Percentiles rank a stretch among this genome's conserved stretches.
These are phyloP conservation scores for Strobilomyces echinocephalus DNA, from an alignment of 768 basidiomycete genomes.

Conservation along the genomic window DNA sequence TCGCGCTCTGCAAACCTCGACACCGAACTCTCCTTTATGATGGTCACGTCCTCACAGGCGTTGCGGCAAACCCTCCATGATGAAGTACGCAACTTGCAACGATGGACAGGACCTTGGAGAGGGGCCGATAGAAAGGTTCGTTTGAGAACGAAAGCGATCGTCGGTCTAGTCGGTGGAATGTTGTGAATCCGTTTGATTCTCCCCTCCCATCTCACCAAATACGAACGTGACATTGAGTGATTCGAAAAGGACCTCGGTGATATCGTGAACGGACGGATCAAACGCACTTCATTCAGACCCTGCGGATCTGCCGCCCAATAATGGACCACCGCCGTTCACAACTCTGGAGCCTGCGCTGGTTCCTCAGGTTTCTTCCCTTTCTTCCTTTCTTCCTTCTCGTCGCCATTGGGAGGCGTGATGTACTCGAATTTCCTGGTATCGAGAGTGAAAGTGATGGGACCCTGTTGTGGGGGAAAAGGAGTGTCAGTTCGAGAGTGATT, in stretches of 20 bases:
- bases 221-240: background rate
- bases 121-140: constrained; percentile 56
- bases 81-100: constrained; percentile 51
- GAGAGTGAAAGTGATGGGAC: constrained; percentile 80
- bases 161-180: constrained; percentile 65
- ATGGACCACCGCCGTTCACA: constrained; percentile 2
- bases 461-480: constrained; percentile 37
- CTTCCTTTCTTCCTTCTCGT: constrained; percentile 10
- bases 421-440: constrained; percentile 80
- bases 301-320: background rate
- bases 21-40: constrained; percentile 85
- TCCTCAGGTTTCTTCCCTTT: constrained; percentile 3
- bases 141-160: constrained; percentile 58
- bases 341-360: constrained; percentile 3
- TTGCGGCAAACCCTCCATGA: constrained; percentile 47
- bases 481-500: background rate
- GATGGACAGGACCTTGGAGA: constrained; percentile 53
- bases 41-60: constrained; percentile 58
- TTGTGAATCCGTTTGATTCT: constrained; percentile 35
- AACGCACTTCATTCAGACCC: constrained; percentile 1
- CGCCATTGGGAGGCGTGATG: constrained; percentile 27
- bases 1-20: constrained; percentile 87
- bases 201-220: constrained; percentile 9
- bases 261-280: background rate
- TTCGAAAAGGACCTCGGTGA: background rate